Percentiles rank a stretch among this genome's conserved stretches.
These are phyloP conservation scores for Didymella segeticola DNA, from an alignment of 2,329 filamentous ascomycete genomes.

Conservation along the genomic window DNA sequence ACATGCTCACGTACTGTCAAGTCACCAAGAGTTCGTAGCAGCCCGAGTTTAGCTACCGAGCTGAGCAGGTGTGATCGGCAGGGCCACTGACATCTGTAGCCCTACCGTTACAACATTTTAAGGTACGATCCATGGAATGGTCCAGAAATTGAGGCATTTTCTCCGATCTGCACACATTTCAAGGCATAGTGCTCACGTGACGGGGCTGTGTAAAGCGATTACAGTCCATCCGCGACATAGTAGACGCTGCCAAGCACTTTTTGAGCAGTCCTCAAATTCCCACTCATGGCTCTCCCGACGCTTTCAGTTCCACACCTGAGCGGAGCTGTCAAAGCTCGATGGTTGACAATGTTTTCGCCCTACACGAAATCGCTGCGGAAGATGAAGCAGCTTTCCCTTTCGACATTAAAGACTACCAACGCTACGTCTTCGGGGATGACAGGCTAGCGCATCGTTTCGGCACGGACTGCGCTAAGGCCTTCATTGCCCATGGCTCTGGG, in stretches of 20 bases:
- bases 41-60: not conserved
- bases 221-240: slow-evolving; percentile 15
- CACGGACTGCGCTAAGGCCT: slow-evolving; percentile 36
- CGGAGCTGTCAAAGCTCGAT: slow-evolving; percentile 23
- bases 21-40: not conserved
- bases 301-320: slow-evolving; percentile 11
- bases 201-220: slow-evolving; percentile 21
- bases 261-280: slow-evolving; percentile 26
- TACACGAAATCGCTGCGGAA: slow-evolving; percentile 24
- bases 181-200: slow-evolving; percentile 18
- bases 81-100: not conserved
- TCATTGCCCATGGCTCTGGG: slow-evolving; percentile 22
- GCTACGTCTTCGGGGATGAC: slow-evolving; percentile 36
- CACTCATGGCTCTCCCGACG: slow-evolving; percentile 8
- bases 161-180: slow-evolving; percentile 19
- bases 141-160: slow-evolving; percentile 19
- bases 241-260: slow-evolving; percentile 21
- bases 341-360: slow-evolving; percentile 30
- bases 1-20: not conserved
- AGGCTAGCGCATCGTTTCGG: slow-evolving; percentile 33
- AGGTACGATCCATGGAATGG: slow-evolving; percentile 11
- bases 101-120: slow-evolving; percentile 3
- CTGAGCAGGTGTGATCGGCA: slow-evolving; percentile 6
- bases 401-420: slow-evolving; percentile 30
- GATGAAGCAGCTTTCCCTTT: slow-evolving; percentile 27